phyloP scores from a whole-genome alignment of 148 eudicot genomes.

The Linanthus parryae region DNA sequence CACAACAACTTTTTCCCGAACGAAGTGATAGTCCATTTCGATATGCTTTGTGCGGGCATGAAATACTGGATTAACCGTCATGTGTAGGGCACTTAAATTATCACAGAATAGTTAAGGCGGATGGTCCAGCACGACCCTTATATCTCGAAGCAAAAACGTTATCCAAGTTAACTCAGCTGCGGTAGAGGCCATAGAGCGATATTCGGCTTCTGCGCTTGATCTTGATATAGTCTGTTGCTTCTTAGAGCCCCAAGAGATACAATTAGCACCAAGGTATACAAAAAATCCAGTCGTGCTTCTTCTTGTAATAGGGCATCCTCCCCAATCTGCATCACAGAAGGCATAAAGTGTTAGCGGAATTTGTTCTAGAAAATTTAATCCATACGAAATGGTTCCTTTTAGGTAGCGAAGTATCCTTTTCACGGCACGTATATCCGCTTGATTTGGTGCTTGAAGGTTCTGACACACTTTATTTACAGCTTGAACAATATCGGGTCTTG shows the following conservation, averaged over 20 bases:
- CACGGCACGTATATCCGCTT: no score
- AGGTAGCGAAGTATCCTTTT: no score
- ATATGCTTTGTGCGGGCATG: constrained; percentile 7
- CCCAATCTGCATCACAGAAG: constrained; percentile 5
- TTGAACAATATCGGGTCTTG: no score
- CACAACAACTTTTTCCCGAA: constrained; percentile 8
- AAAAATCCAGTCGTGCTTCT: not conserved
- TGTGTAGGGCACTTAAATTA: not conserved
- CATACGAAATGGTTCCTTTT: no score
- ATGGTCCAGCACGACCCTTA: not conserved
- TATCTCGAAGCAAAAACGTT: not conserved
- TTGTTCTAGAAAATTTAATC: no score
- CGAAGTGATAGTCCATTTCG: constrained; percentile 11
- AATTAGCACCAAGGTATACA: not conserved
- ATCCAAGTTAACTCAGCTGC: constrained; percentile 10
- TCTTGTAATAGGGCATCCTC: not conserved
- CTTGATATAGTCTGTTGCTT: constrained; percentile 3
- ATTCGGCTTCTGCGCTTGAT: constrained; percentile 9
- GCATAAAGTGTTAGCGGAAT: no score
- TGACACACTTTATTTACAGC: no score
- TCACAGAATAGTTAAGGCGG: constrained; percentile 4
- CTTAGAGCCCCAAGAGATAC: constrained; percentile 12
- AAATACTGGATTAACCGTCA: constrained; percentile 11
- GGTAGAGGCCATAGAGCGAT: not conserved
- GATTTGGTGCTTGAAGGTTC: no score